Evolutionary conservation across 352 stramenopile genomes (phyloP), one percentile per base, ranked within the genome.

Genomic region (Phytophthora meadii): DNA sequence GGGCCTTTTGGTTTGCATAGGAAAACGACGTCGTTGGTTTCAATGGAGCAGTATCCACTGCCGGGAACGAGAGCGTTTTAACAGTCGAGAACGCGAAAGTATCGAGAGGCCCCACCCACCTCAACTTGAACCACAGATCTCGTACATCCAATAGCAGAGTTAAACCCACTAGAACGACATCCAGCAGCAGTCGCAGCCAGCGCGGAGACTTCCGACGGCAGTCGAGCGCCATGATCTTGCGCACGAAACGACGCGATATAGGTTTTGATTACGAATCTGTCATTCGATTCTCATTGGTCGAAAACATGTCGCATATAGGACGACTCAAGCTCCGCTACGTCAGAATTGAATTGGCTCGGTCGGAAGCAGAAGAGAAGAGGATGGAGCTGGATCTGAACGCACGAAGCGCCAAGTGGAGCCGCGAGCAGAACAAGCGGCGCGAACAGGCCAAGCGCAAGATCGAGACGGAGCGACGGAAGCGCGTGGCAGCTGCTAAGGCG

Each of bases 301-400:
- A 61, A 64, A 57, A 27, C 2, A 5, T 56, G 34, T 48, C 42
- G 28, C 55, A 55, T 46, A 39, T n/a, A 17, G 28, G 58, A 54
- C 34, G 30, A 15, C 5, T 3, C 9, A 25, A 37, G 25, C 22
- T 17, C 10, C 15, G 41, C 19, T 24, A 54, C 49, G 59, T 61
- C 40, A 67, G 49, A 44, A 63, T 34, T 42, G 45, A 51, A 40
- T 65, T 65, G 25, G 34, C 56, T 51, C 34, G 1, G 25, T 36
- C 1, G 36, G 24, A 19, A 22, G 39, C 7, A 40, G 36, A 4
- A 9, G 40, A 22, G 3, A 32, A 8, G 15, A 49, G 12, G 7
- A 90, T 92, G 84, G 84, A 92, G 61, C 72, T 92, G 68, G 84
- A 92, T 50, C 66, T 92, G 63, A 90, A 82, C 56, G 56, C 74